Percentiles rank a stretch among this genome's conserved stretches.
Conservation (phyloP, 371 early-diverging fungal genomes). For the Actinomortierella wolfii region DNA sequence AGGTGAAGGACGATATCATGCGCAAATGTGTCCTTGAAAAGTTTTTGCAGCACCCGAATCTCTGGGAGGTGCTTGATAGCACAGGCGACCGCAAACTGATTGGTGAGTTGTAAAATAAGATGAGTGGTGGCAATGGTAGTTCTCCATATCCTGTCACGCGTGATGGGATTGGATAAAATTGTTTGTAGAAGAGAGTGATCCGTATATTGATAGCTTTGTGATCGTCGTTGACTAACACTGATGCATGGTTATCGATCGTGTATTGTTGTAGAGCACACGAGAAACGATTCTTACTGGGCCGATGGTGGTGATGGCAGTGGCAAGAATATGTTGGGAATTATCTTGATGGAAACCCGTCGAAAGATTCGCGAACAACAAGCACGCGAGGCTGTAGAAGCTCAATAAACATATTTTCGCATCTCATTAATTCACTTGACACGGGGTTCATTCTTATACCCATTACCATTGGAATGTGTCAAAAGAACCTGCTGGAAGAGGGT, state of each 20-base stretch:
- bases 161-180: too few relatives aligned
- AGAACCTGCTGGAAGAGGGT: too few relatives aligned
- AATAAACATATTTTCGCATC: neutral
- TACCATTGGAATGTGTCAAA: too few relatives aligned
- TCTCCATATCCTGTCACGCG: neutral
- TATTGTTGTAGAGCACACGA: constrained; percentile 45
- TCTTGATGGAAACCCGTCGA: constrained; percentile 44
- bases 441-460: neutral
- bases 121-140: neutral
- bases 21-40: constrained; percentile 49
- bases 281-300: constrained; percentile 56
- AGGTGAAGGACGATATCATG: constrained; percentile 54
- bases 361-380: constrained; percentile 27
- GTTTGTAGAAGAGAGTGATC: too few relatives aligned
- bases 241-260: neutral
- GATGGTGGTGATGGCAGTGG: constrained; percentile 55
- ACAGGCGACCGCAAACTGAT: constrained; percentile 44
- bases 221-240: too few relatives aligned
- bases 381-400: constrained; percentile 18
- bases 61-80: constrained; percentile 30
- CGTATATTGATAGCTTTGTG: too few relatives aligned
- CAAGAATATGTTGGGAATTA: constrained; percentile 49
- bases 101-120: constrained; percentile 9
- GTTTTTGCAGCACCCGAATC: constrained; percentile 51
- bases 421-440: neutral